Evolutionary conservation across 2,329 filamentous ascomycete genomes (phyloP).

Genomic region (Dothistroma septosporum): DNA sequence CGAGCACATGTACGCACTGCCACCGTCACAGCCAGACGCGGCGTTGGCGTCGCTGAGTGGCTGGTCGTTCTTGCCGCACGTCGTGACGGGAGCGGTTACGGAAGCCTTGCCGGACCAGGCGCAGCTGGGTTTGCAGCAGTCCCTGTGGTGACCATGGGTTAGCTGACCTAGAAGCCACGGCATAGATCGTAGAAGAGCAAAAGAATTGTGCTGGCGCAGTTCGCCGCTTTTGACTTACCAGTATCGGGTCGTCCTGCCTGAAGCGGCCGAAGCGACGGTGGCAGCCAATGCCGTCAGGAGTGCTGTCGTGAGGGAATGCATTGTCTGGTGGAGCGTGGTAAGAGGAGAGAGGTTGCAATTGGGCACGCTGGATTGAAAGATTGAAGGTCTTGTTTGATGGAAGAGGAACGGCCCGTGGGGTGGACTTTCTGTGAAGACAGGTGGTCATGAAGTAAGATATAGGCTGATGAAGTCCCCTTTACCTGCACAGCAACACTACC

Average conservation of each 20-base stretch:
- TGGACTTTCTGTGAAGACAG: background rate
- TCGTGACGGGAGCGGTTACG: constrained; percentile 49
- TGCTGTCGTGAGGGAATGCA: constrained; percentile 19
- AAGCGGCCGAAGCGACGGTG: constrained; percentile 21
- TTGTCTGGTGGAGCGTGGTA: background rate
- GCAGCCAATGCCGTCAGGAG: constrained; percentile 18
- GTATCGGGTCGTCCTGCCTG: constrained; percentile 37
- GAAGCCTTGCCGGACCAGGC: constrained; percentile 55
- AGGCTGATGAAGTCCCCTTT: background rate
- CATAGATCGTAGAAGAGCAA: constrained; percentile 8
- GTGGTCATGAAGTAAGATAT: background rate
- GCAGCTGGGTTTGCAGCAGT: constrained; percentile 70
- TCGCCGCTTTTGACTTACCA: constrained; percentile 36
- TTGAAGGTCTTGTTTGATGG: background rate
- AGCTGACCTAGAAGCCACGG: constrained; percentile 30
- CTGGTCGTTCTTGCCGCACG: constrained; percentile 54
- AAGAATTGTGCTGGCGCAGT: too few relatives aligned
- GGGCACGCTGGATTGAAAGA: background rate
- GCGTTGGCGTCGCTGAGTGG: constrained; percentile 50
- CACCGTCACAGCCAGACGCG: constrained; percentile 54
- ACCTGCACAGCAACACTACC: background rate
- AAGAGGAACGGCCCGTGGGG: background rate
- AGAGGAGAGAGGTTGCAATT: background rate
- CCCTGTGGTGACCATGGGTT: constrained; percentile 33
- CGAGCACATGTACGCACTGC: constrained; percentile 58